Conservation (phyloP, 208 protist species). For the Entamoeba histolytica region DNA sequence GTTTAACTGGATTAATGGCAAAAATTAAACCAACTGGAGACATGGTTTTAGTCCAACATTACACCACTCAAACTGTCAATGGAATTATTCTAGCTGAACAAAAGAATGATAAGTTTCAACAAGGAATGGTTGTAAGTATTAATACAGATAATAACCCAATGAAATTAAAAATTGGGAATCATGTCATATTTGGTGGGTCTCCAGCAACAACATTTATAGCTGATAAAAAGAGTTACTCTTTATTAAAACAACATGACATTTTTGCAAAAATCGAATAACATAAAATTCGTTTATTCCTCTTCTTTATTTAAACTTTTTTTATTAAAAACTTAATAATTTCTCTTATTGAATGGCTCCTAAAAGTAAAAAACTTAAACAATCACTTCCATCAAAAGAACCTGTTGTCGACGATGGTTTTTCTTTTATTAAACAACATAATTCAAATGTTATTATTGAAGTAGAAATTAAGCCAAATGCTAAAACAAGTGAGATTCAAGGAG, state of each 20-base stretch:
- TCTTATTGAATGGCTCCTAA: too few species aligned
- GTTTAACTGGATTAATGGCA: neutral
- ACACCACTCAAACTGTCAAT: neutral
- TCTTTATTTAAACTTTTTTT: too few species aligned
- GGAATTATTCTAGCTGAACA: neutral
- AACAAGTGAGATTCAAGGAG: neutral
- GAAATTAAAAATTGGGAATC: neutral
- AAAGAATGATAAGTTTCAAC: neutral
- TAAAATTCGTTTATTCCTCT: neutral
- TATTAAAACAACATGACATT: neutral
- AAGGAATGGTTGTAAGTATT: neutral
- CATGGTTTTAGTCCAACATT: neutral
- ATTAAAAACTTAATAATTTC: too few species aligned
- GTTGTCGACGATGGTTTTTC: neutral
- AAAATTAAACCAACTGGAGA: neutral
- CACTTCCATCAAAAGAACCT: too few species aligned
- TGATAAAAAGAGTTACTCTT: neutral
- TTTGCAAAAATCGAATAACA: neutral
- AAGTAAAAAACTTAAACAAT: too few species aligned
- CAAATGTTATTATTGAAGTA: neutral
- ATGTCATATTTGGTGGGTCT: neutral
- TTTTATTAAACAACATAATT: neutral
- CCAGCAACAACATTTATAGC: neutral
- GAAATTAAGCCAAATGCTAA: neutral
- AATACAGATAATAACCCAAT: neutral